phyloP scores from a whole-genome alignment of 2,329 filamentous ascomycete species.

The Fusarium clavum region DNA sequence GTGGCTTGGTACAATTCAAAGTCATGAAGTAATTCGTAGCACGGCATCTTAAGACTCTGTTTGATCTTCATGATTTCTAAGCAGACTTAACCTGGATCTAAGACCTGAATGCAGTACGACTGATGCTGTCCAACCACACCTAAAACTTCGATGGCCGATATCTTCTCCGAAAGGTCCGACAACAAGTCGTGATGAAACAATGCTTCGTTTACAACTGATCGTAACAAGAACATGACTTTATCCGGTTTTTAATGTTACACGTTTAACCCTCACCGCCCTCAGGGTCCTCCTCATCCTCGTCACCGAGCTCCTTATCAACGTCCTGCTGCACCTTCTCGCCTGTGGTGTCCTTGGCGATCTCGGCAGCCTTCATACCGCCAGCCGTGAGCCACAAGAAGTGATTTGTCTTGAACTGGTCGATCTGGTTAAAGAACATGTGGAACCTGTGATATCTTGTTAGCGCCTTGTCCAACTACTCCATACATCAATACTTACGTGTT shows the following conservation, averaged over 20 bases:
- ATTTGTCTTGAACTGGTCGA: constrained; percentile 78
- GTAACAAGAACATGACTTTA: constrained; percentile 9
- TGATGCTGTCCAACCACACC: constrained; percentile 1
- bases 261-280: constrained; percentile 59
- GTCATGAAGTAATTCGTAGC: constrained; percentile 1
- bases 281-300: constrained; percentile 64
- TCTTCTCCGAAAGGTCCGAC: constrained; percentile 11
- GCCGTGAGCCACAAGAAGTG: constrained; percentile 82
- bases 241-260: constrained; percentile 11
- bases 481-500: constrained; percentile 74
- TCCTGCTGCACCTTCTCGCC: constrained; percentile 56
- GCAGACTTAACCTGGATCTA: neutral
- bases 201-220: constrained; percentile 4
- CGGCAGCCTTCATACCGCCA: constrained; percentile 72
- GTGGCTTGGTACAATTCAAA: neutral
- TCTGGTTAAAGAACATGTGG: constrained; percentile 81
- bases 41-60: neutral
- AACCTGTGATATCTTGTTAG: constrained; percentile 63
- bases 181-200: constrained; percentile 8
- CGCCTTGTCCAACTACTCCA: neutral
- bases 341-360: constrained; percentile 49
- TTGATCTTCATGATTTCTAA: constrained; percentile 14
- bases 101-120: constrained; percentile 5
- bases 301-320: constrained; percentile 62
- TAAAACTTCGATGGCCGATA: neutral